These are phyloP conservation scores for Podila verticillata DNA, from an alignment of 192 early-diverging fungal genomes.

Conservation along the genomic window DNA sequence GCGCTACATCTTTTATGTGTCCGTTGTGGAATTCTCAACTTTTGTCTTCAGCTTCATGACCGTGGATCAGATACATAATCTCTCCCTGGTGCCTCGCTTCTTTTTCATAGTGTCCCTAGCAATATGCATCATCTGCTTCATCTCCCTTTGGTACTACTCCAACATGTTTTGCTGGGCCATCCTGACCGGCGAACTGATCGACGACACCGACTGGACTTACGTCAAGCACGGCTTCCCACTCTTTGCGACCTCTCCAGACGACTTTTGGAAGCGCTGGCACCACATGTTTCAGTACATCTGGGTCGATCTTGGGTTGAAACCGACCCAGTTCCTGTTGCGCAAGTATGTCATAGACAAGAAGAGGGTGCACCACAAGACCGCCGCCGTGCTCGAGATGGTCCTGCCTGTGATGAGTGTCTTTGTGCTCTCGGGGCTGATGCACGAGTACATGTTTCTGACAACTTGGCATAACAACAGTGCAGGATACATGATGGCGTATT, in stretches of 20 bases:
- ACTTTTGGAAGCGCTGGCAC: slow-evolving; percentile 49
- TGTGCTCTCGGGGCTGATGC: slow-evolving; percentile 45
- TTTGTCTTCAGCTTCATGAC: slow-evolving; percentile 32
- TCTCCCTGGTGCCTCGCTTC: slow-evolving; percentile 3
- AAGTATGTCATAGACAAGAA: slow-evolving; percentile 17
- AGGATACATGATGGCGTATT: slow-evolving; percentile 34
- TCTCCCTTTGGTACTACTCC: slow-evolving; percentile 31
- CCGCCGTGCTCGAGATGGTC: slow-evolving; percentile 6
- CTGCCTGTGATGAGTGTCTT: slow-evolving; percentile 43
- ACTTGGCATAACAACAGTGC: slow-evolving; percentile 21
- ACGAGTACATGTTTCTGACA: slow-evolving; percentile 28
- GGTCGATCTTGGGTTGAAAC: slow-evolving; percentile 40
- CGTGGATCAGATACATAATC: slow-evolving; percentile 16
- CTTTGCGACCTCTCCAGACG: slow-evolving; percentile 35
- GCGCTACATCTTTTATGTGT: slow-evolving; percentile 29
- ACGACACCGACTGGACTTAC: slow-evolving; percentile 39
- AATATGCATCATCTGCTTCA: slow-evolving; percentile 30
- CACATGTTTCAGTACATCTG: slow-evolving; percentile 46
- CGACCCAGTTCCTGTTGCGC: slow-evolving; percentile 14
- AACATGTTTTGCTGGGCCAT: slow-evolving; percentile 36
- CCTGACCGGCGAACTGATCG: slow-evolving; percentile 24
- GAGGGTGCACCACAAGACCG: not conserved
- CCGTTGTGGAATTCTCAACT: slow-evolving; percentile 13
- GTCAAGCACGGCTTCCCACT: slow-evolving; percentile 40
- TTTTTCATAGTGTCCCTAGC: slow-evolving; percentile 4